Evolutionary conservation across 192 early-diverging fungal genomes (phyloP).

Genomic region (Umbelopsis vinacea): DNA sequence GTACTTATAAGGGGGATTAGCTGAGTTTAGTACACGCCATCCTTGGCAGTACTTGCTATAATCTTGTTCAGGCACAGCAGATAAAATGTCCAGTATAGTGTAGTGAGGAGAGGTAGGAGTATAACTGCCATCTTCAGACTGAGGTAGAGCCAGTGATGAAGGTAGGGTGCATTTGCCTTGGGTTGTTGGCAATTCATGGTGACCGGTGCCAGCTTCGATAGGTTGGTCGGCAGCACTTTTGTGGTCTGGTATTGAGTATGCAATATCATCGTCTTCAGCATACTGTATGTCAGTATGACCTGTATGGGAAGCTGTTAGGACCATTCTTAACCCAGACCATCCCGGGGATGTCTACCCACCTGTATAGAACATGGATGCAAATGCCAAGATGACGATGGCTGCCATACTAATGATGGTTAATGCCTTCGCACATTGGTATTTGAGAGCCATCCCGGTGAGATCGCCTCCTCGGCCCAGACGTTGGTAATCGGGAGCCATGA

Average conservation of each 20-base stretch:
- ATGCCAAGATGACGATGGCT: constrained; percentile 33
- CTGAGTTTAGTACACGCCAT: constrained; percentile 18
- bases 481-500: constrained; percentile 12
- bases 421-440: constrained; percentile 36
- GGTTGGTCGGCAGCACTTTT: not conserved
- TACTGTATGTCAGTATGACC: not conserved
- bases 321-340: not conserved
- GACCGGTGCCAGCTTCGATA: not conserved
- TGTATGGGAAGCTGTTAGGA: not conserved
- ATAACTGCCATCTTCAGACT: constrained; percentile 32
- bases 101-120: constrained; percentile 33
- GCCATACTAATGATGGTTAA: constrained; percentile 34
- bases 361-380: constrained; percentile 33
- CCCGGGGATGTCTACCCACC: no score
- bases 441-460: constrained; percentile 20
- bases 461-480: constrained; percentile 14
- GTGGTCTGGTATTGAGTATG: not conserved
- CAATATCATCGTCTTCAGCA: not conserved
- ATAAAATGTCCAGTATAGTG: constrained; percentile 20
- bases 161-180: constrained; percentile 28
- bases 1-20: constrained; percentile 22
- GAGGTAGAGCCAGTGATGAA: constrained; percentile 17
- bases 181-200: not conserved
- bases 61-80: constrained; percentile 13
- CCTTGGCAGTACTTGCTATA: constrained; percentile 32